Evolutionary conservation across 306 rosid genomes (phyloP).

Genomic region (peach (Prunus persica)): DNA sequence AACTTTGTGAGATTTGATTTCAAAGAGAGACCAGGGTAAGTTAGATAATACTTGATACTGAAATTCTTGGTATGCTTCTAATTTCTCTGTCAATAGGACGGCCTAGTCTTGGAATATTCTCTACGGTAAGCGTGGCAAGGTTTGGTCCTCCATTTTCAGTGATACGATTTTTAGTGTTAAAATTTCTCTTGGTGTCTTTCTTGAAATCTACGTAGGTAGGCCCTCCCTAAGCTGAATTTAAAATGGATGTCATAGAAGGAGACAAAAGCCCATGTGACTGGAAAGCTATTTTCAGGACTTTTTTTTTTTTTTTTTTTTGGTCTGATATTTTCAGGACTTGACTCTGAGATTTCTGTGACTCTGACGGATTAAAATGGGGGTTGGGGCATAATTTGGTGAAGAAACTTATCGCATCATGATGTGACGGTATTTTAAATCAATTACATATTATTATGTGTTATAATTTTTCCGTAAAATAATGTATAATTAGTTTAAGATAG

Average conservation of each 20-base stretch:
- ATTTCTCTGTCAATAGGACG: slow-evolving; percentile 13
- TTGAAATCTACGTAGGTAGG: slow-evolving; percentile 3
- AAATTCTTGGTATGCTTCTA: background rate
- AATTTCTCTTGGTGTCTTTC: slow-evolving; percentile 2
- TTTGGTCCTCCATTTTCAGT: background rate
- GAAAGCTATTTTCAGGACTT: background rate
- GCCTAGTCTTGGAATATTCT: slow-evolving; percentile 41
- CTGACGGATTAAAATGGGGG: slow-evolving; percentile 13
- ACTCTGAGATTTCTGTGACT: background rate
- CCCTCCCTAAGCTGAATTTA: slow-evolving; percentile 10
- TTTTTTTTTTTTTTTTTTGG: no score
- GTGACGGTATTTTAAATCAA: no score
- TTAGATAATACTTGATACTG: background rate
- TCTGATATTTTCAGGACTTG: background rate
- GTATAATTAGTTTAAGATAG: no score
- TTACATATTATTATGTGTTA: no score
- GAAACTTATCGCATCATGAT: no score
- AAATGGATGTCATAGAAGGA: background rate
- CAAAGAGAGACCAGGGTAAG: background rate
- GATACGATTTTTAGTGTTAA: background rate
- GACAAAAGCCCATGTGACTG: background rate
- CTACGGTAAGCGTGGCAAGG: slow-evolving; percentile 4
- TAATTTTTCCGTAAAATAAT: no score
- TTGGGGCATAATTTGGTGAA: background rate
- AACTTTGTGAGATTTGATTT: background rate